Percentiles rank a stretch among this genome's conserved stretches.
Conservation (phyloP, 164 flowering plant genomes). For the Vitis labrusca region DNA sequence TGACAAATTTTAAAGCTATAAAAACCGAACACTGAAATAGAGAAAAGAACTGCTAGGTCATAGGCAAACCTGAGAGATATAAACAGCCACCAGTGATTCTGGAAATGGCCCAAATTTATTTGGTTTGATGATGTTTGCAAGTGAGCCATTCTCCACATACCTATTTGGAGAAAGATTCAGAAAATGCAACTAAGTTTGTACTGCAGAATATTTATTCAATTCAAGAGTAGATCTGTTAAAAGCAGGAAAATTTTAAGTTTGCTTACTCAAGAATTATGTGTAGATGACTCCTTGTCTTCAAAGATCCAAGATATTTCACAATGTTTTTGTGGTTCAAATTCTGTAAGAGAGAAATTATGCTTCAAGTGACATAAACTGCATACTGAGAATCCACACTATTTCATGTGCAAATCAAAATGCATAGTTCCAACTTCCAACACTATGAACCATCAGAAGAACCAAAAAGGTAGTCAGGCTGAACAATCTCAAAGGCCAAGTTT, state of each 20-base stretch:
- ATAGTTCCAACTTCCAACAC: not conserved
- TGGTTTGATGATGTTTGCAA: constrained; percentile 98
- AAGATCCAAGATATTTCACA: constrained; percentile 97
- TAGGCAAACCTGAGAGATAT: constrained; percentile 84
- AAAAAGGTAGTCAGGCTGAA: not conserved
- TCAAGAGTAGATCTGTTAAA: not conserved
- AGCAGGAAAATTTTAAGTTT: constrained; percentile 1
- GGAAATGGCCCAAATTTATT: constrained; percentile 99
- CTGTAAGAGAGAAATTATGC: constrained; percentile 34
- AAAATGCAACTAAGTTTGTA: not conserved
- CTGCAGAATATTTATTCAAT: not conserved
- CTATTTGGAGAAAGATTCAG: constrained; percentile 27
- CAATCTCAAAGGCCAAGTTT: too few species aligned
- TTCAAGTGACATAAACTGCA: not conserved
- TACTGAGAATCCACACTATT: not conserved
- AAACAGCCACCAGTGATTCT: constrained; percentile 92
- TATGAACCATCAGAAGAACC: not conserved
- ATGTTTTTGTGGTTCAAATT: constrained; percentile 97
- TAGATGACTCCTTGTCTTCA: constrained; percentile 87
- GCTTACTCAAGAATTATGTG: constrained; percentile 98
- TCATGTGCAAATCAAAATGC: not conserved
- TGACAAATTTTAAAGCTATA: not conserved
- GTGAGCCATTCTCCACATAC: constrained; percentile 99
- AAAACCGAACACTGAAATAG: not conserved
- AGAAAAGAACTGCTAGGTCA: not conserved